A percentile compares a stretch with the other conserved stretches of the same genome.
phyloP scores from a whole-genome alignment of 1,284 basidiomycete species.

The Meira nashicola region DNA sequence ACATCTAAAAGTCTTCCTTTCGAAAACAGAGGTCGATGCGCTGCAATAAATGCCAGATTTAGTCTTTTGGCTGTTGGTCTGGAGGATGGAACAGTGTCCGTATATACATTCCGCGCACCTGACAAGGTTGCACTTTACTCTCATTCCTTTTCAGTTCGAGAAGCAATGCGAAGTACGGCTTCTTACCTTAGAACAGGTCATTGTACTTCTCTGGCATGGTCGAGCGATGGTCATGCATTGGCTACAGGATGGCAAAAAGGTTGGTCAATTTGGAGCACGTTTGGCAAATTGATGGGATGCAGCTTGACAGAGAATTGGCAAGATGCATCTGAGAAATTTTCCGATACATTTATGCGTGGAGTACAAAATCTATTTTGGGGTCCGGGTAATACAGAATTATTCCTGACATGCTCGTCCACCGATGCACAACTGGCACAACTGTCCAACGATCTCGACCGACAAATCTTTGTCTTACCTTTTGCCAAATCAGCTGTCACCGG shows the following conservation, averaged over 20 bases:
- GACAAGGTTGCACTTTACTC: conserved; percentile 25
- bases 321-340: conserved; percentile 56
- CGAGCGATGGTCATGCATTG: conserved; percentile 94
- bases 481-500: conserved; percentile 88
- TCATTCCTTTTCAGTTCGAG: conserved; percentile 46
- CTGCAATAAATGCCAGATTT: conserved; percentile 73
- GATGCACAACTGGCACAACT: background rate
- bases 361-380: conserved; percentile 55
- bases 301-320: conserved; percentile 66
- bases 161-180: conserved; percentile 50
- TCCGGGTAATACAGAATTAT: conserved; percentile 40
- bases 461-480: conserved; percentile 81
- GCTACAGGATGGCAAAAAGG: conserved; percentile 88
- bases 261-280: conserved; percentile 87
- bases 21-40: conserved; percentile 61
- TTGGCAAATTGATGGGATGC: conserved; percentile 75
- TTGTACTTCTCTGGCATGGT: conserved; percentile 62
- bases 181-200: conserved; percentile 60
- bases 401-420: conserved; percentile 19
- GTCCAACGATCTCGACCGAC: conserved; percentile 50
- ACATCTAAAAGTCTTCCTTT: background rate
- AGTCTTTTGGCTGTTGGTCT: conserved; percentile 80
- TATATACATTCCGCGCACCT: conserved; percentile 39
- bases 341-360: conserved; percentile 81
- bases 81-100: conserved; percentile 55